Evolutionary conservation across 768 basidiomycete species (phyloP).

Genomic region (Leccinum subgranulosum): DNA sequence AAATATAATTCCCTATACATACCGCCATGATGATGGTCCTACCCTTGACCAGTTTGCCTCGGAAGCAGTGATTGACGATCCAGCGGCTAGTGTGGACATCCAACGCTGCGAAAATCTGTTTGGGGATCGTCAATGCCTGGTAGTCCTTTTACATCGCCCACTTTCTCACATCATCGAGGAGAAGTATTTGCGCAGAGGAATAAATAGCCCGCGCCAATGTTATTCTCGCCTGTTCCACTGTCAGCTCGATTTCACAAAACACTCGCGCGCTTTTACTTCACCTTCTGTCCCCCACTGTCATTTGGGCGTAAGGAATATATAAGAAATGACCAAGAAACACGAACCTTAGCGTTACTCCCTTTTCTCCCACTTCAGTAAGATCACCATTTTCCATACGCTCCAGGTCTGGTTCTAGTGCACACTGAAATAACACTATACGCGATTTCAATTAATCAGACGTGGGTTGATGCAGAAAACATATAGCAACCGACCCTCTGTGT

Average conservation of each 20-base stretch:
- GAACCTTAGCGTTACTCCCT: constrained; percentile 53
- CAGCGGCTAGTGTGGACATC: constrained; percentile 53
- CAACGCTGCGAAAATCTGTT: constrained; percentile 47
- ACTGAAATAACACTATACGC: constrained; percentile 34
- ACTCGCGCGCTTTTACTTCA: neutral
- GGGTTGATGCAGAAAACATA: neutral
- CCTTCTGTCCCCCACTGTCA: constrained; percentile 12
- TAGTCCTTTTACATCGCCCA: neutral
- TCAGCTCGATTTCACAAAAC: neutral
- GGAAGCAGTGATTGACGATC: constrained; percentile 46
- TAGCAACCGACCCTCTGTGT: neutral
- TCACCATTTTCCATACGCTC: constrained; percentile 55
- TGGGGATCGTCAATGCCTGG: neutral
- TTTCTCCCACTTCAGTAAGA: constrained; percentile 68
- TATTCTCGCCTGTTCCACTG: constrained; percentile 39
- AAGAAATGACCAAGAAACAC: neutral
- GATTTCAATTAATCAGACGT: neutral
- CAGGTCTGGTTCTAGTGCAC: constrained; percentile 42
- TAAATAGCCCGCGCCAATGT: constrained; percentile 59
- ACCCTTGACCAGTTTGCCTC: constrained; percentile 3
- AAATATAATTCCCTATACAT: neutral
- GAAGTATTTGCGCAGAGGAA: constrained; percentile 52
- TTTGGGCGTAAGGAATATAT: neutral
- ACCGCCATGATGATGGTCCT: constrained; percentile 11
- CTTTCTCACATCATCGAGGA: constrained; percentile 62